Evolutionary conservation across 2,329 filamentous ascomycete genomes (phyloP).

Genomic region (Mollisia scopiformis): DNA sequence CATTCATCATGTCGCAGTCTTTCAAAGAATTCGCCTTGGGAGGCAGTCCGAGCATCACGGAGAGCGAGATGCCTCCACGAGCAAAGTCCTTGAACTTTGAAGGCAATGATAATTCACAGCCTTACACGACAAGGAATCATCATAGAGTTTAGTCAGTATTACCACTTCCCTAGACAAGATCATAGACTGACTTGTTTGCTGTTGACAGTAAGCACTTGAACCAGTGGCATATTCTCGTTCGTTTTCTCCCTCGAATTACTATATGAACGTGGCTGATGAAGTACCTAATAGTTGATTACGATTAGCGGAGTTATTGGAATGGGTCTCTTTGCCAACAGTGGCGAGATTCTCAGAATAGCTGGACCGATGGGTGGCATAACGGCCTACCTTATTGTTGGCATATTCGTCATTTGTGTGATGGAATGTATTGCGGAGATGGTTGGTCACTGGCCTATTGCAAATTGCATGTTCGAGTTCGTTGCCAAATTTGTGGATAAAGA

Average conservation of each 20-base stretch:
- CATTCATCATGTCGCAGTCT: not conserved
- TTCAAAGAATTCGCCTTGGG: not conserved
- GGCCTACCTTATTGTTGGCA: conserved; percentile 37
- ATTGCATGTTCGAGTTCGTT: conserved; percentile 41
- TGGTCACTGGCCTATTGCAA: conserved; percentile 41
- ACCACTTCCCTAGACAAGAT: not conserved
- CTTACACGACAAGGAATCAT: not conserved
- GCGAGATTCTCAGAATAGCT: conserved; percentile 38
- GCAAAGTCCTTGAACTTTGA: not conserved
- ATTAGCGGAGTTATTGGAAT: conserved; percentile 40
- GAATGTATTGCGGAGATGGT: conserved; percentile 43
- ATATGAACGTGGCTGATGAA: not conserved
- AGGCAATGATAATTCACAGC: not conserved
- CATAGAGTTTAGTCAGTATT: not conserved
- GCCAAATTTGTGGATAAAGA: conserved; percentile 41
- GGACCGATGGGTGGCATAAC: conserved; percentile 39
- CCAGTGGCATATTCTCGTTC: not conserved
- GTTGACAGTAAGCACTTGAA: not conserved
- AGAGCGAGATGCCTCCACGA: not conserved
- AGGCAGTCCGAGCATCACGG: too few species aligned
- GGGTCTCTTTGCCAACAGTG: conserved; percentile 38
- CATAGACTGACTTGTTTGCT: not conserved
- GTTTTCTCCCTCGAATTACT: not conserved
- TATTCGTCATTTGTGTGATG: conserved; percentile 40
- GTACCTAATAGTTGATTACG: conserved; percentile 37